Evolutionary conservation across 1,284 basidiomycete genomes (phyloP), one percentile per base, ranked within the genome.

Genomic region (Anthracocystis panici-leucophaei): DNA sequence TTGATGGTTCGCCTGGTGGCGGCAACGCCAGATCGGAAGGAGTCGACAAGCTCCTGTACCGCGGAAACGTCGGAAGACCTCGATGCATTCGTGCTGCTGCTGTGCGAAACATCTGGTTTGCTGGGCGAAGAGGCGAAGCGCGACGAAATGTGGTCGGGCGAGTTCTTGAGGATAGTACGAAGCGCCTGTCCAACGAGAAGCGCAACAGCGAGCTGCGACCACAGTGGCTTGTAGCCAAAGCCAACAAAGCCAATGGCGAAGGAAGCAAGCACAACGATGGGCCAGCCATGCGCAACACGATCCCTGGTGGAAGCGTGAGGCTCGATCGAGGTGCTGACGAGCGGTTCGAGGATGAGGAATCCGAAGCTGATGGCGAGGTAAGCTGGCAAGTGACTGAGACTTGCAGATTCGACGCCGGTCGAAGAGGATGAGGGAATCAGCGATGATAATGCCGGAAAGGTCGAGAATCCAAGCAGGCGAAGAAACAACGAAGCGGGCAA

Each of bases 1-100:
- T 94, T 93, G 57, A 98, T 76, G 35, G 85, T 84, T 33, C 79
- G 68, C 44, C 79, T 74, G 12, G 80, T 55, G 25, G 84, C 74
- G 16, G 75, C 58, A 16, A 67, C 40, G 20, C 67, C 62, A 0
- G 65, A 55, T 1, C 40, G 44, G 21, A 69, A 25, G 2, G 77
- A 77, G 8, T 53, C 46, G 31, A 66, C 50, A 7, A 80, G 61
- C n/a, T 79, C 78, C 16, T 69, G 50, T 9, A 81, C 29, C 8
- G 63, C 69, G 2, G 71, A 65, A 0, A 71, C 57, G 44, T 80
- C 81, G 10, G 78, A 72, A 5, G 55, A 23, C 12, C 41, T 58
- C 8, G 63, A 18, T 12, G 68, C 45, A 20, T 38, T 35, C 2
- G 31, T 40, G 20, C 38, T 49, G 20, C 38, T 49, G 7, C 42